Base-by-base conservation (phyloP, 768 basidiomycete genomes). In the Leccinum disarticulatum region DNA sequence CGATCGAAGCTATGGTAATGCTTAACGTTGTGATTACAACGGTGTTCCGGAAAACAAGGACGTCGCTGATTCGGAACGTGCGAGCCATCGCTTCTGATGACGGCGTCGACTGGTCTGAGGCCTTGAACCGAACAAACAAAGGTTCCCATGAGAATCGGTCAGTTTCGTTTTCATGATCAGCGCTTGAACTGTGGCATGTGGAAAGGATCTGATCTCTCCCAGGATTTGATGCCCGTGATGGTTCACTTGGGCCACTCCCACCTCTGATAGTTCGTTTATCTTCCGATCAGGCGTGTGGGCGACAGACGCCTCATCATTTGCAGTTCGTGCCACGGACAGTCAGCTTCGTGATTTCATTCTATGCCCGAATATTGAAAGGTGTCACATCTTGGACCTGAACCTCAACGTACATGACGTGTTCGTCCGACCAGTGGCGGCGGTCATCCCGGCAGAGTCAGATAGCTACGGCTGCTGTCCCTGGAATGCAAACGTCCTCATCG, bases 131-230 rank as follows among this genome's bases (percentile, higher is more conserved):
- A 33, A 13, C 3, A 14, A 38, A 54, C 38, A 22, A 52, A n/a
- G 27, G 3, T 33, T 49, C 19, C 52, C 57, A 27, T 30, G 43
- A 19, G 51, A 54, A 33, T 36, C 54, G 48, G 38, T 33, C 4
- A 4, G 61, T 52, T 5, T 41, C 60, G 48, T 4, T 13, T 35
- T 69, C 64, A 69, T 69, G 69, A 71, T 71, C 69, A 69, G 58
- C 68, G 68, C 52, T 58, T 55, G 43, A 31, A 46, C 52, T n/a
- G 14, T 38, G 25, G 22, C 19, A 35, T 35, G 53, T 38, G 7
- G 27, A 4, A n/a, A 1, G 52, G 48, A 57, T 63, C 58, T 62
- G 43, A 58, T 70, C 61, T 62, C 41, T 41, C 50, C 47, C 19
- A 50, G 56, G 3, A 19, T 47, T 25, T 48, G 27, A 65, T 68